Evolutionary conservation across 2,329 filamentous ascomycete genomes (phyloP).

Genomic region (Zopfia rhizophila): DNA sequence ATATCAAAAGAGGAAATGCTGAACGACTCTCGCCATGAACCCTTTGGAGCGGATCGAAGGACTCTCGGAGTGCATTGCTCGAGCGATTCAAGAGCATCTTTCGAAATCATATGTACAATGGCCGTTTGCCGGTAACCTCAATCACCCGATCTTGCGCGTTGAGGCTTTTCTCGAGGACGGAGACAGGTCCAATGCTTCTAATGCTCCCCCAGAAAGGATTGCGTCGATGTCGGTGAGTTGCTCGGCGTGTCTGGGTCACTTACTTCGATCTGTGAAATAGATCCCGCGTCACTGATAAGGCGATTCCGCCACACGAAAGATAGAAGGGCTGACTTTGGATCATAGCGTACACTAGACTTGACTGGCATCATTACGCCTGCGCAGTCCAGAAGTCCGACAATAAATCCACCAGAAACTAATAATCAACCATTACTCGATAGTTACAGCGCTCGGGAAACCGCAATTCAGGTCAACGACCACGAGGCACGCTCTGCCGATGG

Average conservation of each 20-base stretch:
- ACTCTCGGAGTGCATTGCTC: constrained; percentile 41
- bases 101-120: constrained; percentile 35
- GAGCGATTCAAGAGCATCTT: constrained; percentile 42
- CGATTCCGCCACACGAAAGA: not conserved
- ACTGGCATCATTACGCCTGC: constrained; percentile 35
- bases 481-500: too few species aligned
- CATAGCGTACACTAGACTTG: constrained; percentile 38
- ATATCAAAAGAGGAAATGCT: not conserved
- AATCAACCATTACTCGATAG: too few species aligned
- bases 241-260: too few species aligned
- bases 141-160: constrained; percentile 38
- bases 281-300: constrained; percentile 6
- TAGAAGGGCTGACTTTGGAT: constrained; percentile 4
- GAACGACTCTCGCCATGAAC: constrained; percentile 26
- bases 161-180: constrained; percentile 47
- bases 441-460: too few species aligned
- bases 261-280: too few species aligned
- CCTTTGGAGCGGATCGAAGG: constrained; percentile 34
- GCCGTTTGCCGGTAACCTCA: constrained; percentile 36
- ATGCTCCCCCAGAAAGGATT: constrained; percentile 33
- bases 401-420: constrained; percentile 15
- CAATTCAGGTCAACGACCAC: too few species aligned
- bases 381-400: constrained; percentile 33
- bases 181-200: constrained; percentile 16
- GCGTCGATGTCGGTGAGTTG: too few species aligned